phyloP scores from a whole-genome alignment of 257 asterid species.

The Primulina huaijiensis region DNA sequence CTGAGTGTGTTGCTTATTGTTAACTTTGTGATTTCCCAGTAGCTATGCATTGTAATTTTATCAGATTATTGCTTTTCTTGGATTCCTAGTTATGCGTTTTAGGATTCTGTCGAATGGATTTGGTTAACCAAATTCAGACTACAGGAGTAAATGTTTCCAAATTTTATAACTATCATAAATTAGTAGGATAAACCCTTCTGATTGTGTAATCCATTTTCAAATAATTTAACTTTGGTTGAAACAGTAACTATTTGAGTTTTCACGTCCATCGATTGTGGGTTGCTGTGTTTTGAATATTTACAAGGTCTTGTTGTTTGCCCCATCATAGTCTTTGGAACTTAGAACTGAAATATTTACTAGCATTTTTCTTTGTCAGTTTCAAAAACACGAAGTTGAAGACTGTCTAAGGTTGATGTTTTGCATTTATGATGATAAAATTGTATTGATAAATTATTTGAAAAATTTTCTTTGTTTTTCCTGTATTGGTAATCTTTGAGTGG shows the following conservation, averaged over 20 bases:
- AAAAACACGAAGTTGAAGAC: not conserved
- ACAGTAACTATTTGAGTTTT: not conserved
- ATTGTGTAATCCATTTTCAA: conserved; percentile 3
- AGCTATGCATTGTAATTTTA: conserved; percentile 9
- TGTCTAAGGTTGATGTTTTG: not conserved
- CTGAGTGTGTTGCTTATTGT: not conserved
- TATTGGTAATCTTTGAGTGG: not conserved
- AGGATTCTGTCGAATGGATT: conserved; percentile 14
- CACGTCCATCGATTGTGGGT: not conserved
- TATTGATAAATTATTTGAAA: not conserved
- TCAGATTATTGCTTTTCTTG: conserved; percentile 17
- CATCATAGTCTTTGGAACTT: not conserved
- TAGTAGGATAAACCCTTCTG: conserved; percentile 5
- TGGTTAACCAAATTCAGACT: conserved; percentile 1
- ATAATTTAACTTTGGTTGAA: not conserved
- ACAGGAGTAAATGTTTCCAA: not conserved
- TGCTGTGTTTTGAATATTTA: not conserved
- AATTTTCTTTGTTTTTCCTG: not conserved
- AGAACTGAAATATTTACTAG: not conserved
- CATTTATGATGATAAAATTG: not conserved
- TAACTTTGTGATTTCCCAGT: not conserved
- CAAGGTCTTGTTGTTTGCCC: conserved; percentile 4
- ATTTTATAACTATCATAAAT: not conserved
- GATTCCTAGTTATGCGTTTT: not conserved
- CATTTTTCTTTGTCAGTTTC: not conserved